phyloP scores from a whole-genome alignment of 352 stramenopile species.

The Globisporangium cylindrosporum region DNA sequence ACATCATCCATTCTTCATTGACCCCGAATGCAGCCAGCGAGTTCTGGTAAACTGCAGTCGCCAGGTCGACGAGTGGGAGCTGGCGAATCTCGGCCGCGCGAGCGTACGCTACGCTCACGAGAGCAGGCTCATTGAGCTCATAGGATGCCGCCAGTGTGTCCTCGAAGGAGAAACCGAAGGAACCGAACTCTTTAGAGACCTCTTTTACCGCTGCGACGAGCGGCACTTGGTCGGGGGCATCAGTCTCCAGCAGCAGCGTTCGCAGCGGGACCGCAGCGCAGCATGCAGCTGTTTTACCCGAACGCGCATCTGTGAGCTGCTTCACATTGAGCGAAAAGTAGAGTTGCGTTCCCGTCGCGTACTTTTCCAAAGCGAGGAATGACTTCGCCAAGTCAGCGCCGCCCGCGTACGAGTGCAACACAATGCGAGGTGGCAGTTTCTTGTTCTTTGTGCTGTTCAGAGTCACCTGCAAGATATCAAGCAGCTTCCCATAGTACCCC shows the following conservation, averaged over 20 bases:
- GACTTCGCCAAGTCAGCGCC: conserved; percentile 48
- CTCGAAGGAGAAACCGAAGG: background rate
- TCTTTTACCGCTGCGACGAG: background rate
- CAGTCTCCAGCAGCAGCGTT: conserved; percentile 66
- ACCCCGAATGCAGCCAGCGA: conserved; percentile 35
- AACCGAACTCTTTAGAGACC: background rate
- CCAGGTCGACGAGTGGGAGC: conserved; percentile 33
- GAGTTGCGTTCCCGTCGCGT: conserved; percentile 26
- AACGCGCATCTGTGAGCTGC: conserved; percentile 39
- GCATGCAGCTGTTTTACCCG: conserved; percentile 35
- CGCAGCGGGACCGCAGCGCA: conserved; percentile 44
- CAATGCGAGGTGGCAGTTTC: conserved; percentile 41
- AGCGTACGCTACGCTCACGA: conserved; percentile 48
- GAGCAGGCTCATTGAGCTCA: conserved; percentile 48
- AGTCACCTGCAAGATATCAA: conserved; percentile 45
- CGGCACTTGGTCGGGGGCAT: conserved; percentile 66
- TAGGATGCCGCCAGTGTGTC: background rate
- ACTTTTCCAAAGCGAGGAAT: conserved; percentile 42
- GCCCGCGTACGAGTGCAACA: conserved; percentile 72
- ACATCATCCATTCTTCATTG: conserved; percentile 5
- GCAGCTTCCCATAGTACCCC: conserved; percentile 59
- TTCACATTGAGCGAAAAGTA: conserved; percentile 81
- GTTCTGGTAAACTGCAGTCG: conserved; percentile 37
- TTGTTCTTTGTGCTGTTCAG: conserved; percentile 7
- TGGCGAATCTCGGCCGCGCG: conserved; percentile 37